Evolutionary conservation across 176 grass and related monocot genomes (phyloP).

Genomic region (Juncus effusus): DNA sequence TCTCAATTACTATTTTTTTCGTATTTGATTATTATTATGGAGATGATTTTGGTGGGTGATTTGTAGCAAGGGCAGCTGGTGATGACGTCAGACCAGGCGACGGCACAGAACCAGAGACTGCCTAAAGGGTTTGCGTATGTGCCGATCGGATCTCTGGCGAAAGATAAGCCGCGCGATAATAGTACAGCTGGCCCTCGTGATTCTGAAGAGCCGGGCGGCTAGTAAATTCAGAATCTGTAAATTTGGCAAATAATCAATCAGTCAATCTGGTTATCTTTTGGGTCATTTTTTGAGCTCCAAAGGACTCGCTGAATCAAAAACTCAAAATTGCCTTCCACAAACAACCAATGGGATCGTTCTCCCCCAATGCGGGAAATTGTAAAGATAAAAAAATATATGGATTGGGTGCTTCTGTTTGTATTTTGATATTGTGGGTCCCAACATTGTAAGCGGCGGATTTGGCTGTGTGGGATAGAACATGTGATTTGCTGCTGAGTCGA

Average conservation of each 20-base stretch:
- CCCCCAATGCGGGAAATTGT: slow-evolving; percentile 16
- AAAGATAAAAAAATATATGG: neutral
- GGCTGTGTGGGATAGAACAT: neutral
- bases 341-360: slow-evolving; percentile 19
- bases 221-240: slow-evolving; percentile 34
- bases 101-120: slow-evolving; percentile 81
- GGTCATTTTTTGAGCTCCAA: slow-evolving; percentile 36
- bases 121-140: slow-evolving; percentile 91
- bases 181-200: slow-evolving; percentile 36
- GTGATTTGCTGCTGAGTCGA: slow-evolving; percentile 20
- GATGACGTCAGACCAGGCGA: slow-evolving; percentile 94
- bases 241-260: slow-evolving; percentile 30
- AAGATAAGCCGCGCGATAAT: slow-evolving; percentile 64
- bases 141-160: slow-evolving; percentile 79
- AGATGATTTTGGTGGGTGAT: slow-evolving; percentile 24
- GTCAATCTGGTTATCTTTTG: slow-evolving; percentile 30
- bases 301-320: slow-evolving; percentile 33
- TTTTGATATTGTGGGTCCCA: slow-evolving; percentile 26
- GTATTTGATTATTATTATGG: neutral
- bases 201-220: slow-evolving; percentile 75
- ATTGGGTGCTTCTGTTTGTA: slow-evolving; percentile 6
- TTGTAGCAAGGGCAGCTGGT: slow-evolving; percentile 31
- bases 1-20: slow-evolving; percentile 20
- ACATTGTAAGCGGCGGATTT: slow-evolving; percentile 13
- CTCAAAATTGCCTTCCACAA: slow-evolving; percentile 31